Percentiles rank a stretch among this genome's conserved stretches.
Evolutionary conservation across 2,329 filamentous ascomycete species (phyloP).

Genomic region (Dissoconium aciculare): DNA sequence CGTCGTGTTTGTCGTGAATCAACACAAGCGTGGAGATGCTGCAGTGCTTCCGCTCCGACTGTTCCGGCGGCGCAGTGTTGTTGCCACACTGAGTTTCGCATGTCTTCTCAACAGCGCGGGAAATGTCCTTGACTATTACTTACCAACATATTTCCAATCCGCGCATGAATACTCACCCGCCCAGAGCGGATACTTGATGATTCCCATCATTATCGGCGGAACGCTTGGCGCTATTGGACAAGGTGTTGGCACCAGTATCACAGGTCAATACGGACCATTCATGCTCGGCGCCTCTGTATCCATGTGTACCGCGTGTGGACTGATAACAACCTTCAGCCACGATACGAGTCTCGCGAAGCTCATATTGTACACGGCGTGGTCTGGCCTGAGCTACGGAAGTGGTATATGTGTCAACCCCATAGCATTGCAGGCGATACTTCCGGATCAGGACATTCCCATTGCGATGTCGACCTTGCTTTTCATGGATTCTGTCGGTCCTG

Average conservation of each 20-base stretch:
- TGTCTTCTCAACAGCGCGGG: conserved; percentile 1
- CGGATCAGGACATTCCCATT: conserved; percentile 16
- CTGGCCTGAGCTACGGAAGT: conserved; percentile 21
- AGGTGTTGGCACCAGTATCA: conserved; percentile 7
- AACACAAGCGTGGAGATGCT: conserved; percentile 19
- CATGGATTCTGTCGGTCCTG: conserved; percentile 13
- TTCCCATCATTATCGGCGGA: conserved; percentile 10
- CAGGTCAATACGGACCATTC: conserved; percentile 25
- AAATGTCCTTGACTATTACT: conserved; percentile 2
- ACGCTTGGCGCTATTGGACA: conserved; percentile 6
- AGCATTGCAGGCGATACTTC: conserved; percentile 21
- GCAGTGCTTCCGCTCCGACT: conserved; percentile 24
- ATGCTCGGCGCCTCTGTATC: conserved; percentile 22
- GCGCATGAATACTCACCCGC: neutral
- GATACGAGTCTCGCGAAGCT: conserved; percentile 14
- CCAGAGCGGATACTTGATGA: conserved; percentile 9
- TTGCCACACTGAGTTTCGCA: conserved; percentile 11
- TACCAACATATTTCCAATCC: conserved; percentile 5
- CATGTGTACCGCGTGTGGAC: conserved; percentile 23
- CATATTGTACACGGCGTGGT: conserved; percentile 19
- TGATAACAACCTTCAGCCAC: conserved; percentile 21
- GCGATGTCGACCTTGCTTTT: conserved; percentile 24
- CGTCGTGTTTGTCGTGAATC: conserved; percentile 20
- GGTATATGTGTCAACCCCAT: conserved; percentile 21
- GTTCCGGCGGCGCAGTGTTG: conserved; percentile 18